These are phyloP conservation scores for Sclerotinia subarctica DNA, from an alignment of 2,329 filamentous ascomycete species.

Conservation along the genomic window DNA sequence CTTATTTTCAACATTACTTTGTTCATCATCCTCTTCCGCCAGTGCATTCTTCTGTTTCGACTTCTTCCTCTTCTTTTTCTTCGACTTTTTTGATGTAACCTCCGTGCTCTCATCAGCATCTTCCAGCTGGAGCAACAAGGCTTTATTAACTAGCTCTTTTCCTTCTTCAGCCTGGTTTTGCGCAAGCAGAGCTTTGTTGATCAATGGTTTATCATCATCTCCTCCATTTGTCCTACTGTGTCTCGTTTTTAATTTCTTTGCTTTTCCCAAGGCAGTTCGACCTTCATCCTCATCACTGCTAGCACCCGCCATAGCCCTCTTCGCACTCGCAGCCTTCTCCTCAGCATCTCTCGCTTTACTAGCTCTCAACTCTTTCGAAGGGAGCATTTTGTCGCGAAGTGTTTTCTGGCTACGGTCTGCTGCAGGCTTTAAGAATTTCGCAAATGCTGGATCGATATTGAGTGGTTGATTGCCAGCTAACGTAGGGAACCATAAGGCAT, in stretches of 20 bases:
- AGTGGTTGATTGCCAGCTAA: slow-evolving; percentile 37
- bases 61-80: slow-evolving; percentile 23
- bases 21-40: slow-evolving; percentile 5
- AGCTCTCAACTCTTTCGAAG: slow-evolving; percentile 34
- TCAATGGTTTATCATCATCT: slow-evolving; percentile 9
- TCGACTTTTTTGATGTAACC: slow-evolving; percentile 19
- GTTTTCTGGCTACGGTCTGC: slow-evolving; percentile 36
- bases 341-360: slow-evolving; percentile 38
- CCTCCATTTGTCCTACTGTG: background rate
- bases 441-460: slow-evolving; percentile 36
- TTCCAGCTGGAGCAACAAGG: slow-evolving; percentile 12
- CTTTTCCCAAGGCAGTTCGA: slow-evolving; percentile 37
- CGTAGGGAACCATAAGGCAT: slow-evolving; percentile 34
- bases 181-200: slow-evolving; percentile 21
- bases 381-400: slow-evolving; percentile 37
- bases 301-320: slow-evolving; percentile 33
- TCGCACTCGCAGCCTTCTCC: slow-evolving; percentile 37
- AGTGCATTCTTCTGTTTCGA: slow-evolving; percentile 16
- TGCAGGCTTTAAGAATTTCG: slow-evolving; percentile 33
- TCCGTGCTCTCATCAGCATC: slow-evolving; percentile 12
- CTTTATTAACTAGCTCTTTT: slow-evolving; percentile 19
- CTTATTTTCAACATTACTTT: slow-evolving; percentile 2
- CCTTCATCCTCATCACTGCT: slow-evolving; percentile 41
- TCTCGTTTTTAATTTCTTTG: slow-evolving; percentile 36
- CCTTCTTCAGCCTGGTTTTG: slow-evolving; percentile 4